Percentiles rank a stretch among this genome's conserved stretches.
Evolutionary conservation across 2,329 filamentous ascomycete species (phyloP).

Genomic region (Fusarium sp.): DNA sequence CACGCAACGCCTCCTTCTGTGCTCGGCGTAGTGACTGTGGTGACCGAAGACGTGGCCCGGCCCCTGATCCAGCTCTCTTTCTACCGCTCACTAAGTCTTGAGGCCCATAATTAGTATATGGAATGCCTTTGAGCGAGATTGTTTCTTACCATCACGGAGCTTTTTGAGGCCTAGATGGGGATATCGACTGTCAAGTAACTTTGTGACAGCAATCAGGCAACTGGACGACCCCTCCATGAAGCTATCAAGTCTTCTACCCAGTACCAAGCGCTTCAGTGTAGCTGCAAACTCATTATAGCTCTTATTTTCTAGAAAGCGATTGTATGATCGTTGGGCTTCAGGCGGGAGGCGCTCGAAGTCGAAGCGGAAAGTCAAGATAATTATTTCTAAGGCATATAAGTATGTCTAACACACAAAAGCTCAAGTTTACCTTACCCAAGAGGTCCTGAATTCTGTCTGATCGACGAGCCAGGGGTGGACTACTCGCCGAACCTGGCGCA

Average conservation of each 20-base stretch:
- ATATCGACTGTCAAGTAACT: slow-evolving; percentile 36
- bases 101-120: neutral
- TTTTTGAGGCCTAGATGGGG: slow-evolving; percentile 11
- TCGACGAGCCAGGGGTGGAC: neutral
- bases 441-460: slow-evolving; percentile 6
- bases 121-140: neutral
- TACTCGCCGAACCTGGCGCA: neutral
- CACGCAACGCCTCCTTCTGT: neutral
- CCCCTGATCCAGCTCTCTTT: neutral
- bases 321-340: slow-evolving; percentile 14
- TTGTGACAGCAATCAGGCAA: slow-evolving; percentile 12
- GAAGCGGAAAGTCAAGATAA: slow-evolving; percentile 13
- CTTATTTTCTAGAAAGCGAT: slow-evolving; percentile 7
- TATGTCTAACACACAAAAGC: neutral
- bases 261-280: slow-evolving; percentile 22
- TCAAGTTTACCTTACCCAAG: neutral
- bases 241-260: slow-evolving; percentile 21
- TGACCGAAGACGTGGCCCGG: neutral
- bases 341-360: slow-evolving; percentile 22
- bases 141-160: slow-evolving; percentile 21
- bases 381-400: slow-evolving; percentile 19
- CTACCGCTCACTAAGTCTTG: neutral
- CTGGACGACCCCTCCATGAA: slow-evolving; percentile 18
- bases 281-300: slow-evolving; percentile 6
- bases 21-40: neutral